phyloP scores from a whole-genome alignment of 2,329 filamentous ascomycete species.

The Phialophora chinensis region DNA sequence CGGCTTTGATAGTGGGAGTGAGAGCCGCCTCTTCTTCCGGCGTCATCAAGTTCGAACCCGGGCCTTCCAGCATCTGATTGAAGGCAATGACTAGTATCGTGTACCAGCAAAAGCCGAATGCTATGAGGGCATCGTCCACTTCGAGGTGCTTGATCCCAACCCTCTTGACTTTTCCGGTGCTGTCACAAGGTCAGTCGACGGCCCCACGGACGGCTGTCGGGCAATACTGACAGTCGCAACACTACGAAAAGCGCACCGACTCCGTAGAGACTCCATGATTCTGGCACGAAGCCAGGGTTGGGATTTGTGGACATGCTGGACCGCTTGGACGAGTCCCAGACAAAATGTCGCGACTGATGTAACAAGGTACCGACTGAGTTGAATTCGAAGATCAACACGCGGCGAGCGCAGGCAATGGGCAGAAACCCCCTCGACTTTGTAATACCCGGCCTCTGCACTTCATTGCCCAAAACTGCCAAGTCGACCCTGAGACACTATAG shows the following conservation, averaged over 20 bases:
- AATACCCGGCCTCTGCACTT: not conserved
- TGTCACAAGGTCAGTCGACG: constrained; percentile 39
- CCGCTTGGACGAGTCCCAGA: not conserved
- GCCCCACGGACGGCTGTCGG: not conserved
- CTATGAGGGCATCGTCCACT: constrained; percentile 63
- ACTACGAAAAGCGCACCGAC: constrained; percentile 48
- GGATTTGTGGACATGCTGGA: constrained; percentile 18
- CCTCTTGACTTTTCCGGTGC: constrained; percentile 49
- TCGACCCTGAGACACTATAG: not conserved
- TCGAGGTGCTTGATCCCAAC: constrained; percentile 59
- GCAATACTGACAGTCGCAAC: constrained; percentile 47
- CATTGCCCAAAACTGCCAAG: constrained; percentile 2
- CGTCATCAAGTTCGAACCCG: constrained; percentile 66
- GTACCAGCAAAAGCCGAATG: constrained; percentile 61
- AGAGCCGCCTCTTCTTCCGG: constrained; percentile 53
- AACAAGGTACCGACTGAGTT: not conserved
- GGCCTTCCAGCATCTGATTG: constrained; percentile 60
- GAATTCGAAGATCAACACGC: not conserved
- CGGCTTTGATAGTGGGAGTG: constrained; percentile 52
- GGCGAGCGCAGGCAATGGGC: not conserved
- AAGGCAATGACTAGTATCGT: constrained; percentile 62
- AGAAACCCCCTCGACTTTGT: not conserved
- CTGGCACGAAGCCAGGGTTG: constrained; percentile 34
- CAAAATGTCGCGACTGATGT: not conserved
- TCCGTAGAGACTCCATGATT: constrained; percentile 50